Percentiles rank a stretch among this genome's conserved stretches.
These are phyloP conservation scores for Penicillium freii DNA, from an alignment of 2,329 filamentous ascomycete species.

Conservation along the genomic window DNA sequence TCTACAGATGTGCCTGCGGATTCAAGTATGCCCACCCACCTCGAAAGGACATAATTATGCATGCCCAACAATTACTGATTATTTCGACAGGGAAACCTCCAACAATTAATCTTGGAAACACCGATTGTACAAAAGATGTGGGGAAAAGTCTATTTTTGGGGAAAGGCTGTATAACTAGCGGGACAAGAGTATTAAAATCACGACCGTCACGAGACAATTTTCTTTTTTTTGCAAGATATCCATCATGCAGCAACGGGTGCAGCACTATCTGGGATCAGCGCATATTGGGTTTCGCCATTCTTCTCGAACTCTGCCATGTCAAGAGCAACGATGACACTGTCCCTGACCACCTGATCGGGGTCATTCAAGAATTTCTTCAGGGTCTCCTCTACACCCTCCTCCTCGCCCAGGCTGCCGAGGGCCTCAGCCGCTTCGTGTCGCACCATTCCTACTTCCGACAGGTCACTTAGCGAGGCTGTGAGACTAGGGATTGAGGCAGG, in stretches of 20 bases:
- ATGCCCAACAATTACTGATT: constrained; percentile 20
- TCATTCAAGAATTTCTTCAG: constrained; percentile 83
- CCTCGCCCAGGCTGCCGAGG: constrained; percentile 86
- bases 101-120: constrained; percentile 32
- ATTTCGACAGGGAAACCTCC: constrained; percentile 32
- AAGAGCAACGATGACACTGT: constrained; percentile 90
- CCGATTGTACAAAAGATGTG: constrained; percentile 15
- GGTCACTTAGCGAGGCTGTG: constrained; percentile 71
- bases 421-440: constrained; percentile 96
- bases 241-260: constrained; percentile 32
- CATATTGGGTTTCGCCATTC: constrained; percentile 84
- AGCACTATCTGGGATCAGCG: constrained; percentile 69
- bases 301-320: constrained; percentile 99
- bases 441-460: constrained; percentile 89
- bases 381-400: constrained; percentile 85
- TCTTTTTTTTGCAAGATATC: constrained; percentile 3
- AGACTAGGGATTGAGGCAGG: constrained; percentile 95
- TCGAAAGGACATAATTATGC: not conserved
- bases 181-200: constrained; percentile 29
- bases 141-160: constrained; percentile 21
- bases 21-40: constrained; percentile 63
- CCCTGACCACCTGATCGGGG: constrained; percentile 86
- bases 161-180: constrained; percentile 27
- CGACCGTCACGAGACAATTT: constrained; percentile 28
- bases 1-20: constrained; percentile 85